A percentile compares a stretch with the other conserved stretches of the same genome.
Evolutionary conservation across 257 asterid genomes (phyloP).

Genomic region (Nicotiana noctiflora): DNA sequence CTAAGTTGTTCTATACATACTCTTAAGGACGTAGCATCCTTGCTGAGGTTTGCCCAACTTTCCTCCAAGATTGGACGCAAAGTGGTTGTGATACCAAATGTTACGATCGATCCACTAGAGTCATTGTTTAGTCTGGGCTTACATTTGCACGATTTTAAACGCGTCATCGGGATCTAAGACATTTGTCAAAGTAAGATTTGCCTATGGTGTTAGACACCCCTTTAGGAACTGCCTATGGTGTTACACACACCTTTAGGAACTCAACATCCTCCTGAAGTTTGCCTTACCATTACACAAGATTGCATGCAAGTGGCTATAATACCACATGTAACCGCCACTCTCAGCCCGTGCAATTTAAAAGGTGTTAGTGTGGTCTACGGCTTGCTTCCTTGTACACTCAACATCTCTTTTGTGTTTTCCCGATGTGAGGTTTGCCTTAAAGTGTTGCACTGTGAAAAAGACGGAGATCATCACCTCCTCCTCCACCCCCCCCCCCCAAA

Average conservation of each 20-base stretch:
- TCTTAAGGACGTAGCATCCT: not conserved
- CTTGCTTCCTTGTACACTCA: not conserved
- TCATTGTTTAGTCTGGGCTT: not conserved
- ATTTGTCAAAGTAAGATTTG: not conserved
- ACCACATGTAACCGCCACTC: not conserved
- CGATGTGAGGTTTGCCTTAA: not conserved
- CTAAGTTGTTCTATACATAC: not conserved
- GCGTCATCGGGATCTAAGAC: not conserved
- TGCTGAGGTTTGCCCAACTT: not conserved
- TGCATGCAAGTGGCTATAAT: not conserved
- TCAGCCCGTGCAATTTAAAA: not conserved
- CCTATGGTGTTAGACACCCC: not conserved
- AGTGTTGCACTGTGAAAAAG: not conserved
- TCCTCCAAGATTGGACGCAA: not conserved
- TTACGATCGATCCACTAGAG: not conserved
- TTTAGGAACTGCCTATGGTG: not conserved
- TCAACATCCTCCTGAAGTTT: not conserved
- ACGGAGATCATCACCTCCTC: not conserved
- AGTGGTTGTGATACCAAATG: not conserved
- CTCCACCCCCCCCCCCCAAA: not conserved
- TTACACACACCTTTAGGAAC: not conserved
- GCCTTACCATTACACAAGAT: not conserved
- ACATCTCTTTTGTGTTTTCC: not conserved
- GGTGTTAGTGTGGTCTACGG: not conserved
- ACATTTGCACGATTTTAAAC: not conserved